Base-by-base conservation (phyloP, 2,329 filamentous ascomycete species). In the Penicillium fuscoglaucum region DNA sequence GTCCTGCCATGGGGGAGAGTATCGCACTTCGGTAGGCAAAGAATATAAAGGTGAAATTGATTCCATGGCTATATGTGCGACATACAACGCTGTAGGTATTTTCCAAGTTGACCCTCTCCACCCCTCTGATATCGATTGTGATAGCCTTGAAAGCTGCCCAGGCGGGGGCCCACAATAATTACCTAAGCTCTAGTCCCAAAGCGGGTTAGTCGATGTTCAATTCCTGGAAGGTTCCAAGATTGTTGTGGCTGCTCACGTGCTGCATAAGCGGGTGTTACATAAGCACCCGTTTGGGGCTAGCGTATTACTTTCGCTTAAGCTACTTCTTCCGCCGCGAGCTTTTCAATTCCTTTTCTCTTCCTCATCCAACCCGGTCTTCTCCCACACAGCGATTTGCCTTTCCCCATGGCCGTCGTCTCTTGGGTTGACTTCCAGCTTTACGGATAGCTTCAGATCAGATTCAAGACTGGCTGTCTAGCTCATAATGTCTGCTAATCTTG, bases 1-100 rank as follows among this genome's bases (percentile, higher is more conserved):
- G 77, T 98, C 90, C 52, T 90, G 90, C 95, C 95, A 99, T 74
- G 95, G 95, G 61, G 95, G 95, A 62, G 88, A 90, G 78, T 98
- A 99, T 68, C 92, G 89, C 63, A 86, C 87, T 64, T 75, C 70
- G 56, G 68, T 69, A 31, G 68, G 66, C 17, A 68, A 61, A 21
- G 74, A 75, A 54, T 70, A 69, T 26, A 76, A 70, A n/a, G 74
- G 74, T 19, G 72, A 70, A 28, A 70, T 69, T 28, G 74, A 74
- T 62, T 76, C 71, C 74, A 76, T 75, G 60, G 48, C 57, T 52
- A 63, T 44, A 24, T 31, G 26, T 26, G 41, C 15, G 17, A 24
- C 54, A 41, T 57, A 31, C 39, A 46, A 45, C 5, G 19, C 44
- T 26, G 52, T 40, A 46, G 48, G 40, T 57, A 45, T 46, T 40